A percentile compares a stretch with the other conserved stretches of the same genome.
Evolutionary conservation across 2,329 filamentous ascomycete species (phyloP).

Genomic region (Xylariales sp.): DNA sequence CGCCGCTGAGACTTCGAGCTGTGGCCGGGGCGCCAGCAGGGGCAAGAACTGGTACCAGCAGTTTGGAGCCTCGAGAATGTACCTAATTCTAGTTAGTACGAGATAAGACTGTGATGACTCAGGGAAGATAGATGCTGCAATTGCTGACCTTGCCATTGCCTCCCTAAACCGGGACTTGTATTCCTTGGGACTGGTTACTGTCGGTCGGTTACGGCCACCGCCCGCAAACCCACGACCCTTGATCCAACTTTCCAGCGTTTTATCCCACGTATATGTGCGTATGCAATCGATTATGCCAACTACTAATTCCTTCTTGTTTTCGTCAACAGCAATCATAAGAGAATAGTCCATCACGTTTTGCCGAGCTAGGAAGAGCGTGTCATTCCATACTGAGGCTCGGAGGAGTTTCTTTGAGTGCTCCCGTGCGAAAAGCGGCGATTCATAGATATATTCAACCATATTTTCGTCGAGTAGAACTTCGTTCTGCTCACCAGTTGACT

Average conservation of each 20-base stretch:
- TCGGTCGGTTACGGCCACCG: conserved; percentile 76
- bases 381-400: conserved; percentile 90
- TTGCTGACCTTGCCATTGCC: conserved; percentile 81
- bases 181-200: conserved; percentile 94
- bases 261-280: conserved; percentile 98
- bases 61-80: conserved; percentile 70
- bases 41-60: conserved; percentile 67
- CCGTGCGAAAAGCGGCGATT: conserved; percentile 89
- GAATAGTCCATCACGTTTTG: conserved; percentile 99
- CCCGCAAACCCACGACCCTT: conserved; percentile 87
- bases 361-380: conserved; percentile 88
- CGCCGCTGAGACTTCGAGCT: conserved; percentile 13
- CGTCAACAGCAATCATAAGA: conserved; percentile 96
- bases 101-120: neutral
- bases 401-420: conserved; percentile 96
- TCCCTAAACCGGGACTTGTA: conserved; percentile 95
- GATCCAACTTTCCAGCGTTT: conserved; percentile 99
- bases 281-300: conserved; percentile 99
- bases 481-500: conserved; percentile 91
- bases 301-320: conserved; percentile 81
- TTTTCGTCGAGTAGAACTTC: conserved; percentile 97
- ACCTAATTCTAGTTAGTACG: conserved; percentile 33
- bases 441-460: conserved; percentile 98
- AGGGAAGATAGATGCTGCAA: neutral
- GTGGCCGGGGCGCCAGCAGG: conserved; percentile 16